These are phyloP conservation scores for Chytridium lagenaria DNA, from an alignment of 371 early-diverging fungal species.

Conservation along the genomic window DNA sequence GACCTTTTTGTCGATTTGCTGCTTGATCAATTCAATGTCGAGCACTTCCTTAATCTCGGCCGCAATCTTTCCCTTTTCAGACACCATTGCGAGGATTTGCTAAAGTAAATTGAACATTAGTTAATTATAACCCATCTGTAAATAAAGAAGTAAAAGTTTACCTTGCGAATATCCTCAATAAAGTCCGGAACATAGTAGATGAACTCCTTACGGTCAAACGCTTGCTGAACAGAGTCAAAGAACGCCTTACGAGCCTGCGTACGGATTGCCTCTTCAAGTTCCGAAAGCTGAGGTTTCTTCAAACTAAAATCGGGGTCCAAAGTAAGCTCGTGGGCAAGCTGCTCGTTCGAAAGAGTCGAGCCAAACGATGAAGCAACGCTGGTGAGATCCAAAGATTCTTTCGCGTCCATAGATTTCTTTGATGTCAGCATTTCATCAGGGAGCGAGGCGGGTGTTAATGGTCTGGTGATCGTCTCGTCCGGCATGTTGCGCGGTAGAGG, in stretches of 20 bases:
- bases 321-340: slow-evolving; percentile 80
- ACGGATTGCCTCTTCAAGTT: slow-evolving; percentile 63
- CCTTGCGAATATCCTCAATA: slow-evolving; percentile 63
- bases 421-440: not conserved
- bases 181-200: slow-evolving; percentile 53
- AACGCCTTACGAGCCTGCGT: slow-evolving; percentile 67
- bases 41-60: slow-evolving; percentile 62
- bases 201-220: slow-evolving; percentile 56
- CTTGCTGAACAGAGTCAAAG: slow-evolving; percentile 63
- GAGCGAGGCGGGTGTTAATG: slow-evolving; percentile 9
- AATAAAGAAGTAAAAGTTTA: slow-evolving; percentile 32
- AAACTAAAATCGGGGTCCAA: slow-evolving; percentile 77
- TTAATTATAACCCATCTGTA: not conserved
- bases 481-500: not conserved
- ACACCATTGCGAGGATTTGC: slow-evolving; percentile 54
- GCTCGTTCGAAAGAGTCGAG: slow-evolving; percentile 60
- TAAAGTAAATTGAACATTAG: slow-evolving; percentile 15
- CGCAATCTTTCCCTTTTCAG: slow-evolving; percentile 47
- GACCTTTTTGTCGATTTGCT: slow-evolving; percentile 57
- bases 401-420: not conserved
- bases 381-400: not conserved
- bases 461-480: not conserved
- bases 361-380: slow-evolving; percentile 40
- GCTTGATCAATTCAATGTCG: slow-evolving; percentile 64
- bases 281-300: slow-evolving; percentile 47